Conservation (phyloP, 805 yeast species). For the Barnettozyma sp. region DNA sequence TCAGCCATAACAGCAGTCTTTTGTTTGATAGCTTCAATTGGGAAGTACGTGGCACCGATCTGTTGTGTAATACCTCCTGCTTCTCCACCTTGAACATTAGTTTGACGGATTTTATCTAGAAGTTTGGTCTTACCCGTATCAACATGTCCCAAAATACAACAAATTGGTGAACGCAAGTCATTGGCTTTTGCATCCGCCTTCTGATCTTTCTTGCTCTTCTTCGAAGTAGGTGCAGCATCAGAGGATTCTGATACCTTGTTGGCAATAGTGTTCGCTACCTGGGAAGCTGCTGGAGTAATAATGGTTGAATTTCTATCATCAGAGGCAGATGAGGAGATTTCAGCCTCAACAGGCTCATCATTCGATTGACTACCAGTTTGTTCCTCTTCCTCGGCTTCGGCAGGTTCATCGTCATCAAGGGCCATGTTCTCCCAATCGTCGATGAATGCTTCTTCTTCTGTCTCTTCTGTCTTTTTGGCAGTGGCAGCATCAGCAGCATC, state of each 20-base stretch:
- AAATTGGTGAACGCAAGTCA: conserved; percentile 94
- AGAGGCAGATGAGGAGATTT: conserved; percentile 19
- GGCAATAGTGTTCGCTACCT: too few relatives aligned
- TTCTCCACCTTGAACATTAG: conserved; percentile 99
- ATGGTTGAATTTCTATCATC: conserved; percentile 28
- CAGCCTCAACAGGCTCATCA: conserved; percentile 6
- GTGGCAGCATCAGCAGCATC: conserved; percentile 20
- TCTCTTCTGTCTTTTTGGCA: conserved; percentile 23
- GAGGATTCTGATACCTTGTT: conserved; percentile 21
- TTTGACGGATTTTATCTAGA: conserved; percentile 94
- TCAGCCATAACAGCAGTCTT: conserved; percentile 89
- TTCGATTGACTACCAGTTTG: conserved; percentile 29
- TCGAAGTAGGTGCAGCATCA: conserved; percentile 19
- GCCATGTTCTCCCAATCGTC: conserved; percentile 87
- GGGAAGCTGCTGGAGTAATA: too few relatives aligned
- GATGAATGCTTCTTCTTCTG: conserved; percentile 37
- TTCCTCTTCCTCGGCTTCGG: conserved; percentile 47
- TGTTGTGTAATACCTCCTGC: conserved; percentile 99
- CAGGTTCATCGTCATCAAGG: conserved; percentile 50
- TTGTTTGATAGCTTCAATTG: conserved; percentile 84
- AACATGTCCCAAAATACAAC: conserved; percentile 98
- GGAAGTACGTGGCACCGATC: conserved; percentile 99
- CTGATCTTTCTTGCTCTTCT: conserved; percentile 19
- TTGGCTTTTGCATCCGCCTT: conserved; percentile 26
- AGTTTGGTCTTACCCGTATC: conserved; percentile 99